Conservation (phyloP, 23 red algal genomes). For the Pyropia haitanensis region DNA sequence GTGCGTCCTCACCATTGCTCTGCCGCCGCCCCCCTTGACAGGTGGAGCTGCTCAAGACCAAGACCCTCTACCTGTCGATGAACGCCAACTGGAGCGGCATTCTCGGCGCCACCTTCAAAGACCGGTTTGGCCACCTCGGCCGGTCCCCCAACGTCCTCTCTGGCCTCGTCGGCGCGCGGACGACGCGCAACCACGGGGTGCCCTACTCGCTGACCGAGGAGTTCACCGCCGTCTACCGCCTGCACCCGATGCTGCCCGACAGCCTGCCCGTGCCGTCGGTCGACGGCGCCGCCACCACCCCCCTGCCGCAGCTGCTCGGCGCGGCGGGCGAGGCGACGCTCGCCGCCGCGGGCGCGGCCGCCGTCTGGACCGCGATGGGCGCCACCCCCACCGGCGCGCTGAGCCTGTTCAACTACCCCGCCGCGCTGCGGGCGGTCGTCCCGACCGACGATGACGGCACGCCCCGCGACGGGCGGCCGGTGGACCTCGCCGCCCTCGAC, state of each 20-base stretch:
- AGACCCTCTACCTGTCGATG: not conserved
- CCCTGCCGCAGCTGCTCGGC: not conserved
- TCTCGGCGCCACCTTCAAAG: not conserved
- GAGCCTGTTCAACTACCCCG: constrained; percentile 15
- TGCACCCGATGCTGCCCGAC: constrained; percentile 1
- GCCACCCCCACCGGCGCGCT: constrained; percentile 5
- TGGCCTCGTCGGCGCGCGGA: not conserved
- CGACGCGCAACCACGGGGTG: not conserved
- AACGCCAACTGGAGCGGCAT: not conserved
- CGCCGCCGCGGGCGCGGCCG: not conserved
- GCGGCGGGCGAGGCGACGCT: not conserved
- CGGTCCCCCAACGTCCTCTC: not conserved
- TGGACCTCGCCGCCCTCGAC: constrained; percentile 14
- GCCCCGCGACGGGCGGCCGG: not conserved
- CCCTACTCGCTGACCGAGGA: not conserved
- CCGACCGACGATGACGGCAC: constrained; percentile 5
- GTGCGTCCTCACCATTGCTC: no score
- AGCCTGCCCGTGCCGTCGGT: not conserved
- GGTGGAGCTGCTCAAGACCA: constrained; percentile 11
- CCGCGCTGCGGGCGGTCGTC: not conserved
- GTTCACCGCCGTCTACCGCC: not conserved
- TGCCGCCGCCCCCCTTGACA: no score
- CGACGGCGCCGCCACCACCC: not conserved
- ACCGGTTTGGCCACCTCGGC: not conserved
- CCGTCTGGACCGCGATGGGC: constrained; percentile 4